Percentiles rank a stretch among this genome's conserved stretches.
phyloP scores from a whole-genome alignment of 2,329 filamentous ascomycete genomes.

The Pleoardoris graminearum region DNA sequence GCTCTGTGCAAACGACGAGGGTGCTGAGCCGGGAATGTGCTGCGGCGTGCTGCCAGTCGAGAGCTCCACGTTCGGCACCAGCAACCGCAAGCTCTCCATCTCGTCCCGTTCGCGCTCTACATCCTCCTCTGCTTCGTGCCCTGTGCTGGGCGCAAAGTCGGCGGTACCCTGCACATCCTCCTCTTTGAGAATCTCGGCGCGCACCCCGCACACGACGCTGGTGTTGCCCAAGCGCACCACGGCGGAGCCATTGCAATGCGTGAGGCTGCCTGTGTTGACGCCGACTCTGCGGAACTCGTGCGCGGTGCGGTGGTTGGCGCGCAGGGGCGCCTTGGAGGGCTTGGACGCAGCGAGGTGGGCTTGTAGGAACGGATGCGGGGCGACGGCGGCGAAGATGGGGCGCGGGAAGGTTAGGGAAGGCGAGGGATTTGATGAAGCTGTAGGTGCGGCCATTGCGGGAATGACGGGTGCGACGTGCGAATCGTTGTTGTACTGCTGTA shows the following conservation, averaged over 20 bases:
- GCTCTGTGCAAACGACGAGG: slow-evolving; percentile 77
- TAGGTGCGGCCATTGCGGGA: slow-evolving; percentile 26
- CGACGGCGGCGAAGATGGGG: slow-evolving; percentile 83
- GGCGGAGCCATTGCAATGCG: slow-evolving; percentile 86
- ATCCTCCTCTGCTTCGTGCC: slow-evolving; percentile 12
- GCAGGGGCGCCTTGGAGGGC: slow-evolving; percentile 58
- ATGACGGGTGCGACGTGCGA: not conserved
- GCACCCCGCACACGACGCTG: slow-evolving; percentile 90
- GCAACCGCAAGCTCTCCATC: slow-evolving; percentile 62
- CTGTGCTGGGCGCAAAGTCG: slow-evolving; percentile 21
- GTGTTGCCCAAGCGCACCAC: slow-evolving; percentile 88
- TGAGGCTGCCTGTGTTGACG: slow-evolving; percentile 80
- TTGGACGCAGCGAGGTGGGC: slow-evolving; percentile 75
- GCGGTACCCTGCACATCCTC: slow-evolving; percentile 71
- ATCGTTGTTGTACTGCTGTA: not conserved
- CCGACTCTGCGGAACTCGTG: slow-evolving; percentile 71
- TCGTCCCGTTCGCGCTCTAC: slow-evolving; percentile 34
- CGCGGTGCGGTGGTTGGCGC: slow-evolving; percentile 79
- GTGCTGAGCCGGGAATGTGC: slow-evolving; percentile 82
- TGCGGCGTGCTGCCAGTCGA: slow-evolving; percentile 87
- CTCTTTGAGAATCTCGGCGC: slow-evolving; percentile 79
- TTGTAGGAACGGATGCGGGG: slow-evolving; percentile 85
- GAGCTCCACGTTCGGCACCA: slow-evolving; percentile 93
- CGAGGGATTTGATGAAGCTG: slow-evolving; percentile 14
- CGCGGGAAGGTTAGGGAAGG: slow-evolving; percentile 58